A percentile compares a stretch with the other conserved stretches of the same genome.
Evolutionary conservation across 257 asterid species (phyloP).

Genomic region (Asclepias syriaca): DNA sequence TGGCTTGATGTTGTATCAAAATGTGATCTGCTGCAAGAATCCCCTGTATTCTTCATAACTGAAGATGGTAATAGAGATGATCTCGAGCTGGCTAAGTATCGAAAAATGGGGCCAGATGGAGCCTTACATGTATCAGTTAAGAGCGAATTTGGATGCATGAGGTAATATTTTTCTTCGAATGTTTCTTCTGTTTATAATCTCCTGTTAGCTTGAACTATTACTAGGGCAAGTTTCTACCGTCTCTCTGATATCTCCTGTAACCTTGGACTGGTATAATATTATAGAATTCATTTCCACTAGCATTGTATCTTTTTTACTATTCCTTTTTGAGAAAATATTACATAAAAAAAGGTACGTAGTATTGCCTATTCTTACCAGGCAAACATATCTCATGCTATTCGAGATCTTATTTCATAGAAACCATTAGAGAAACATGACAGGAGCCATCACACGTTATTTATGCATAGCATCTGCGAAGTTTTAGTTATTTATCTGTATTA

Average conservation of each 20-base stretch:
- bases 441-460: not conserved
- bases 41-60: slow-evolving; percentile 62
- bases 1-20: slow-evolving; percentile 96
- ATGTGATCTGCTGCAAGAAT: slow-evolving; percentile 64
- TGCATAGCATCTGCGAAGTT: not conserved
- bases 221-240: not conserved
- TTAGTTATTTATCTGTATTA: not conserved
- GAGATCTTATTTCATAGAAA: not conserved
- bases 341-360: not conserved
- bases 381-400: not conserved
- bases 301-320: not conserved
- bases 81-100: slow-evolving; percentile 63
- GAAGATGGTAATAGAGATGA: slow-evolving; percentile 56
- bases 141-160: slow-evolving; percentile 55
- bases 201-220: not conserved
- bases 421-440: not conserved
- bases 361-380: not conserved
- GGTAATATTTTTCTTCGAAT: slow-evolving; percentile 37
- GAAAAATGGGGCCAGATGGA: slow-evolving; percentile 82
- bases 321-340: not conserved
- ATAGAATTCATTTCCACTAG: not conserved
- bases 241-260: not conserved
- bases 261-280: not conserved
- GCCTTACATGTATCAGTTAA: slow-evolving; percentile 71
- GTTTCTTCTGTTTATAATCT: slow-evolving; percentile 8